Conservation (phyloP, 441 rosid species). For the Corymbia calophylla region DNA sequence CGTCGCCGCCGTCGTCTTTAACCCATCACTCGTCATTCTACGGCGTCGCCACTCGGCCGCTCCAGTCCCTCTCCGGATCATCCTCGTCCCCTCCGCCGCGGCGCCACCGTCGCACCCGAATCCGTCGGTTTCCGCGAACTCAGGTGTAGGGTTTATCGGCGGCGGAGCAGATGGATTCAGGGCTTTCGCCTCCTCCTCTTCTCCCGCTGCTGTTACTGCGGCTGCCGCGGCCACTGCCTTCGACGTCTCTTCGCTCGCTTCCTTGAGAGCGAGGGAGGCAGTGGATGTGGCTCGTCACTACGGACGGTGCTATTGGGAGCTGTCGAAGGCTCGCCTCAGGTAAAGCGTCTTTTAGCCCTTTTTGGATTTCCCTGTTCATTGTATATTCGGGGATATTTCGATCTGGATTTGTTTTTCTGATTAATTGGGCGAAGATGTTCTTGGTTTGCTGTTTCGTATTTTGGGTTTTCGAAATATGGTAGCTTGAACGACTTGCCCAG, state of each 20-base stretch:
- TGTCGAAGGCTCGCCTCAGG: slow-evolving; percentile 98
- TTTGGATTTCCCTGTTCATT: neutral
- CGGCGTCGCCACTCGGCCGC: neutral
- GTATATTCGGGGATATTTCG: neutral
- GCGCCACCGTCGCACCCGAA: neutral
- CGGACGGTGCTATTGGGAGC: slow-evolving; percentile 84
- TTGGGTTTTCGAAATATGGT: neutral
- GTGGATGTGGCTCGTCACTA: slow-evolving; percentile 44
- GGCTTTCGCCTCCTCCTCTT: slow-evolving; percentile 23
- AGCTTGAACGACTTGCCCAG: neutral
- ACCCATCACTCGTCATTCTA: neutral
- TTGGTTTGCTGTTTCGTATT: neutral
- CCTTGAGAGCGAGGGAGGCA: slow-evolving; percentile 9
- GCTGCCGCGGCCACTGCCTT: slow-evolving; percentile 5
- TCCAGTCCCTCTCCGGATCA: neutral
- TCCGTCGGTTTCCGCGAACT: slow-evolving; percentile 17
- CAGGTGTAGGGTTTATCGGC: slow-evolving; percentile 13
- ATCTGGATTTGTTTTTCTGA: neutral
- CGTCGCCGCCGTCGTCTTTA: neutral
- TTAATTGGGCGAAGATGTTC: neutral
- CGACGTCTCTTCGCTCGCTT: slow-evolving; percentile 19
- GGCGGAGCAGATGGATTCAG: slow-evolving; percentile 28
- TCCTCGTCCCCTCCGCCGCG: neutral
- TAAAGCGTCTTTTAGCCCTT: slow-evolving; percentile 1
- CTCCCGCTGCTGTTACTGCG: neutral